These are phyloP conservation scores for Lichtheimia ornata DNA, from an alignment of 371 early-diverging fungal genomes.

Conservation along the genomic window DNA sequence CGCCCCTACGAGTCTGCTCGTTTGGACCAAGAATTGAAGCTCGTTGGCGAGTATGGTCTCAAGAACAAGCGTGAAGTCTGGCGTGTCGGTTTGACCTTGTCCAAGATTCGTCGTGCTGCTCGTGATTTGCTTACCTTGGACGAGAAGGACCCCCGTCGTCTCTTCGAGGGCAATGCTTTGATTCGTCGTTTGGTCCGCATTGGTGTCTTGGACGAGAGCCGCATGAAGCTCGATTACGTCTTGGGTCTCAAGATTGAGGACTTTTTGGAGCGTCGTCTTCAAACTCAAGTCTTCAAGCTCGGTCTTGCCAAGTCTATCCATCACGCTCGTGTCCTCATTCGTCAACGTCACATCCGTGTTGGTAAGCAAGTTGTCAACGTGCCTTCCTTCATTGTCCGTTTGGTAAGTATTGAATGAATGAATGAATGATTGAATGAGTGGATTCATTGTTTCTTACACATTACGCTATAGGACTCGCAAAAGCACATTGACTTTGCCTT, in stretches of 20 bases:
- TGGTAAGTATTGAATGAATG: conserved; percentile 39
- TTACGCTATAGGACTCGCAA: conserved; percentile 66
- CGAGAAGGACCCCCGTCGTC: conserved; percentile 96
- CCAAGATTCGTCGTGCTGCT: conserved; percentile 99
- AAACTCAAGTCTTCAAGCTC: conserved; percentile 98
- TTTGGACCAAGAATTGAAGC: conserved; percentile 97
- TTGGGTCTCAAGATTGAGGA: conserved; percentile 97
- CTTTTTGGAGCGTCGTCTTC: conserved; percentile 99
- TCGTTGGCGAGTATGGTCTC: conserved; percentile 97
- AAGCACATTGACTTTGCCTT: conserved; percentile 99
- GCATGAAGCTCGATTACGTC: conserved; percentile 99
- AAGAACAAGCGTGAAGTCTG: conserved; percentile 99
- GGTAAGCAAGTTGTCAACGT: conserved; percentile 99
- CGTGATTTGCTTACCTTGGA: conserved; percentile 98
- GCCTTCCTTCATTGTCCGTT: conserved; percentile 94
- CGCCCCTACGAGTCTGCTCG: conserved; percentile 98
- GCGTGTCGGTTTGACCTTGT: conserved; percentile 95
- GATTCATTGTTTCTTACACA: no score
- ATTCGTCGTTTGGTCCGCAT: conserved; percentile 97
- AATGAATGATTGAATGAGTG: neutral
- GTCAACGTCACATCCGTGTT: conserved; percentile 97
- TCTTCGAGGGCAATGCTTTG: conserved; percentile 99
- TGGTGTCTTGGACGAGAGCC: conserved; percentile 96
- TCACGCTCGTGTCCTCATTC: conserved; percentile 99
- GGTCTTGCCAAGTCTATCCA: conserved; percentile 99